phyloP scores from a whole-genome alignment of 1,284 basidiomycete species.

The Takashimella koratensis region DNA sequence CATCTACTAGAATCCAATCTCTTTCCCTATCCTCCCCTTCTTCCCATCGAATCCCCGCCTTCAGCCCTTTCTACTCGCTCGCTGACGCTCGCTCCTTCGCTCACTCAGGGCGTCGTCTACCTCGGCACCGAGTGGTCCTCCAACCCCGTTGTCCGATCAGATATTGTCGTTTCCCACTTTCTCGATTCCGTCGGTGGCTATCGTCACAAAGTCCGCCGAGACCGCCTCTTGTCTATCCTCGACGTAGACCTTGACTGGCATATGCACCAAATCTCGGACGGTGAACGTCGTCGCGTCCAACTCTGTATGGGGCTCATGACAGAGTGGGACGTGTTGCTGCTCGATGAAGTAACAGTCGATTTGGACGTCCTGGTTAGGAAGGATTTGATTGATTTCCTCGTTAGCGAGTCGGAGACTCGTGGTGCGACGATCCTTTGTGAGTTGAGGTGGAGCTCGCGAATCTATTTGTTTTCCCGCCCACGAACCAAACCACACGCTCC shows the following conservation, averaged over 20 bases:
- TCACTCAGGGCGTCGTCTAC: slow-evolving; percentile 67
- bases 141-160: slow-evolving; percentile 92
- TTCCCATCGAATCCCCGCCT: background rate
- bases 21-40: background rate
- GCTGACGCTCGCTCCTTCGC: background rate
- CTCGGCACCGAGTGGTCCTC: slow-evolving; percentile 92
- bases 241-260: slow-evolving; percentile 87
- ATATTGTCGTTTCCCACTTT: slow-evolving; percentile 84
- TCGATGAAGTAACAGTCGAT: slow-evolving; percentile 98
- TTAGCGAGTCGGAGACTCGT: slow-evolving; percentile 72
- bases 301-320: slow-evolving; percentile 96
- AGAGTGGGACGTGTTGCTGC: slow-evolving; percentile 86
- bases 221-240: slow-evolving; percentile 81
- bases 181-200: slow-evolving; percentile 94
- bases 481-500: too few relatives aligned
- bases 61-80: background rate
- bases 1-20: too few relatives aligned
- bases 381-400: slow-evolving; percentile 83
- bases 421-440: slow-evolving; percentile 85
- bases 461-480: background rate
- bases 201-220: slow-evolving; percentile 82
- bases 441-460: slow-evolving; percentile 33
- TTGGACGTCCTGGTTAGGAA: slow-evolving; percentile 95
- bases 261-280: slow-evolving; percentile 79
- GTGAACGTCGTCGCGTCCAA: slow-evolving; percentile 89